phyloP scores from a whole-genome alignment of 345 rosid genomes.

The Salix suchowensis region DNA sequence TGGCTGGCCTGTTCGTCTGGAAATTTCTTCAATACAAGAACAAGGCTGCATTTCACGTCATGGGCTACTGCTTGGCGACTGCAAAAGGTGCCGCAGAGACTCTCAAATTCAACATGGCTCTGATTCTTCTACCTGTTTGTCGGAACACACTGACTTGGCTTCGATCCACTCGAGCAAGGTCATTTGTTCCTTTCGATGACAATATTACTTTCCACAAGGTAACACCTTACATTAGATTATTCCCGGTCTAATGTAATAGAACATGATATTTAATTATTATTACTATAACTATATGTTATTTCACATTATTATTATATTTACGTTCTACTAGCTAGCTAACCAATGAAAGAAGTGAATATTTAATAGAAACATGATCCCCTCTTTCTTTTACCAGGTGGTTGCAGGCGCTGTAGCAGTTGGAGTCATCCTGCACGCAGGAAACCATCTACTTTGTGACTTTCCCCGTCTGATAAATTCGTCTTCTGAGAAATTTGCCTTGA shows the following conservation, averaged over 20 bases:
- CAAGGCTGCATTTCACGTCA: conserved; percentile 67
- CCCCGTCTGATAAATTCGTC: conserved; percentile 58
- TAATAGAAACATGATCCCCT: neutral
- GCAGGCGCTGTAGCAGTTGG: conserved; percentile 69
- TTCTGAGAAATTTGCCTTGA: conserved; percentile 53
- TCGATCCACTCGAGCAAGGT: conserved; percentile 66
- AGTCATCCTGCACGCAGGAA: conserved; percentile 64
- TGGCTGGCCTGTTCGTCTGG: conserved; percentile 78
- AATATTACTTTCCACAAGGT: conserved; percentile 95
- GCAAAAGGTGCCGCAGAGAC: conserved; percentile 99
- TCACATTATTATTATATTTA: too few relatives aligned
- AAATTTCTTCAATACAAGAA: conserved; percentile 71
- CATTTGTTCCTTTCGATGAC: conserved; percentile 72
- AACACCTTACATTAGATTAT: neutral
- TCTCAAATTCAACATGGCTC: conserved; percentile 95
- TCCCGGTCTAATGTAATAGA: too few relatives aligned
- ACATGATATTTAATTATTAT: too few relatives aligned
- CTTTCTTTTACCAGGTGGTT: conserved; percentile 44
- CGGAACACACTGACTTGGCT: conserved; percentile 93
- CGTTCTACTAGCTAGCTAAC: neutral
- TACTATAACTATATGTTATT: too few relatives aligned
- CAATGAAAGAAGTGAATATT: neutral
- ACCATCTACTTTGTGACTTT: conserved; percentile 76
- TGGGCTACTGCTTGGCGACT: conserved; percentile 75
- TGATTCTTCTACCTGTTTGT: conserved; percentile 87